Conservation (phyloP, 371 early-diverging fungal species). For the Circinella umbellata region DNA sequence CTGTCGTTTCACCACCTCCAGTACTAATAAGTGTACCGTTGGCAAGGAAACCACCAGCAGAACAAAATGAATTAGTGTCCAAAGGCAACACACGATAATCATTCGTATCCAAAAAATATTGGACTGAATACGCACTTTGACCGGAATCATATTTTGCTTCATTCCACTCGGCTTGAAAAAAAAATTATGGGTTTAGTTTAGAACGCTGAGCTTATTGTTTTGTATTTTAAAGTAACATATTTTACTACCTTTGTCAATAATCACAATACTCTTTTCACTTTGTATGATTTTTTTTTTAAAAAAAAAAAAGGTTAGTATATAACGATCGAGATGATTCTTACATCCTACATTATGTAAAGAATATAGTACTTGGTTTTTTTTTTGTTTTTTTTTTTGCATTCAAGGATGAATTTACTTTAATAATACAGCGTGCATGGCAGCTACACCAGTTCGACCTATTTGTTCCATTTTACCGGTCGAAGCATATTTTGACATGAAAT, state of each 20-base stretch:
- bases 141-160: slow-evolving; percentile 53
- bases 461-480: slow-evolving; percentile 48
- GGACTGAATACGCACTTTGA: slow-evolving; percentile 51
- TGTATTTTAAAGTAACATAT: too few species aligned
- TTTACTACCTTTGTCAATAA: slow-evolving; percentile 48
- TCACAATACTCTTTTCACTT: slow-evolving; percentile 46
- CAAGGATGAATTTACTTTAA: slow-evolving; percentile 32
- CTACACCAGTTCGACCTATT: slow-evolving; percentile 44
- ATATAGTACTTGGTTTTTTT: too few species aligned
- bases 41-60: slow-evolving; percentile 59
- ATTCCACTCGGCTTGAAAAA: slow-evolving; percentile 42
- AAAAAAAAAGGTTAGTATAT: too few species aligned
- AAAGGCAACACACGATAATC: slow-evolving; percentile 47
- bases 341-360: too few species aligned
- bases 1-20: slow-evolving; percentile 55
- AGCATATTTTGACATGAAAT: slow-evolving; percentile 36
- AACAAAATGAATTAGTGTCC: slow-evolving; percentile 66
- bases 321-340: background rate
- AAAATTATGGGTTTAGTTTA: background rate
- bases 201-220: background rate
- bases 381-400: too few species aligned
- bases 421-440: slow-evolving; percentile 50
- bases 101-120: slow-evolving; percentile 55
- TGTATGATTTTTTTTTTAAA: background rate
- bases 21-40: slow-evolving; percentile 64